Conservation (phyloP, 208 protist genomes). For the Trypanosomatidae sp. region DNA sequence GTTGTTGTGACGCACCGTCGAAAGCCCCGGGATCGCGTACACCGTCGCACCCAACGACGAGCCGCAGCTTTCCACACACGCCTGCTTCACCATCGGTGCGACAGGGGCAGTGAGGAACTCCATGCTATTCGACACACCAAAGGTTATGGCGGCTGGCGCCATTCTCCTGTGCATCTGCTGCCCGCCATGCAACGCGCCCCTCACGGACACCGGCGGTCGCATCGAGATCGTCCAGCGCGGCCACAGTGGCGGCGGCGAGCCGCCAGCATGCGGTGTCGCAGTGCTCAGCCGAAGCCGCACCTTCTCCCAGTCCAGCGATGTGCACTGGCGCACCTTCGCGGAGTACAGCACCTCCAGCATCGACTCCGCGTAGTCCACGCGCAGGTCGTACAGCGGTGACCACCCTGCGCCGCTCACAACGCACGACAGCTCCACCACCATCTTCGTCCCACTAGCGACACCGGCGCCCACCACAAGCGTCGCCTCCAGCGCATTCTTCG, state of each 20-base stretch:
- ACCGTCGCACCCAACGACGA: constrained; percentile 32
- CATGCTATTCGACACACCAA: background rate
- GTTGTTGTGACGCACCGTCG: constrained; percentile 49
- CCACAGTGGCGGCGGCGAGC: constrained; percentile 32
- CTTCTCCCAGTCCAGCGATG: constrained; percentile 51
- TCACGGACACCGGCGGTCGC: constrained; percentile 7
- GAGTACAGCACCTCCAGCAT: constrained; percentile 49
- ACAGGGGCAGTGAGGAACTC: constrained; percentile 2
- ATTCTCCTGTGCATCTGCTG: background rate
- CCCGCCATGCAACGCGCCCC: background rate
- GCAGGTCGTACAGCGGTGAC: constrained; percentile 51
- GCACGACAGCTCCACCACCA: constrained; percentile 41
- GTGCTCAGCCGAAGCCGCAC: constrained; percentile 52
- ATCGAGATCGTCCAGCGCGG: constrained; percentile 35
- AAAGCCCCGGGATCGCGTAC: constrained; percentile 42
- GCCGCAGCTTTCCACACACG: constrained; percentile 16
- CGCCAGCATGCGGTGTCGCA: constrained; percentile 40
- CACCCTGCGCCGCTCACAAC: constrained; percentile 41
- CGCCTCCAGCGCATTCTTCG: constrained; percentile 19
- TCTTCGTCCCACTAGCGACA: constrained; percentile 10
- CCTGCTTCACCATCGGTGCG: constrained; percentile 18
- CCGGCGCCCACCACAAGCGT: constrained; percentile 22
- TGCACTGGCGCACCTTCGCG: constrained; percentile 45
- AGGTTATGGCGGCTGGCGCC: background rate
- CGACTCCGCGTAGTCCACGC: constrained; percentile 29